A percentile compares a stretch with the other conserved stretches of the same genome.
Conservation (phyloP, 2,329 filamentous ascomycete genomes). For the Coniochaeta hoffmannii region DNA sequence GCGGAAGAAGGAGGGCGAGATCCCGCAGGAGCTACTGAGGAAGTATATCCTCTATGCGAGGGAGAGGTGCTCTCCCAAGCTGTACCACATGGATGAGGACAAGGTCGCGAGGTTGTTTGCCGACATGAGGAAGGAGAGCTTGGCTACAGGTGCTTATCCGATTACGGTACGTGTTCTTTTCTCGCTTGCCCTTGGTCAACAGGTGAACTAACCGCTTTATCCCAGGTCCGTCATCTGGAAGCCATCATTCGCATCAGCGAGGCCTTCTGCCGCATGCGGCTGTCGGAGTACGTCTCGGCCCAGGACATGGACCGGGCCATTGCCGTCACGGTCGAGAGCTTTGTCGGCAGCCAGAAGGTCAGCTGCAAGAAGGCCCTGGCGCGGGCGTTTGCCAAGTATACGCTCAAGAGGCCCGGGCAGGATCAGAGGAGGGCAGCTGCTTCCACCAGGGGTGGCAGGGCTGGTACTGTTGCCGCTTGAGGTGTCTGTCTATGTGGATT, state of each 20-base stretch:
- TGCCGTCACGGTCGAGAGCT: conserved; percentile 91
- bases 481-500: too few species aligned
- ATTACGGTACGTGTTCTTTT: conserved; percentile 67
- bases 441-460: conserved; percentile 13
- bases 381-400: conserved; percentile 94
- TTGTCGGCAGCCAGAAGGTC: conserved; percentile 93
- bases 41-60: conserved; percentile 97
- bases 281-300: conserved; percentile 89
- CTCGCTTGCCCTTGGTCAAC: background rate
- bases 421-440: conserved; percentile 10
- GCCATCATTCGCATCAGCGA: conserved; percentile 95
- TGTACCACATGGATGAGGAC: conserved; percentile 97
- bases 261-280: conserved; percentile 92
- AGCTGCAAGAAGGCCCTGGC: conserved; percentile 95
- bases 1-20: conserved; percentile 53
- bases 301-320: conserved; percentile 96
- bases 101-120: conserved; percentile 91
- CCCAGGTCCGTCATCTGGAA: conserved; percentile 88
- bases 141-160: conserved; percentile 92
- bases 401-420: conserved; percentile 43
- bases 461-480: conserved; percentile 9
- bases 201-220: background rate
- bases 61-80: conserved; percentile 81
- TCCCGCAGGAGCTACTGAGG: conserved; percentile 81
- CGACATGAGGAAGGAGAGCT: conserved; percentile 88